Base-by-base conservation (phyloP, 305 asterid species). In the Fraxinus sp. region DNA sequence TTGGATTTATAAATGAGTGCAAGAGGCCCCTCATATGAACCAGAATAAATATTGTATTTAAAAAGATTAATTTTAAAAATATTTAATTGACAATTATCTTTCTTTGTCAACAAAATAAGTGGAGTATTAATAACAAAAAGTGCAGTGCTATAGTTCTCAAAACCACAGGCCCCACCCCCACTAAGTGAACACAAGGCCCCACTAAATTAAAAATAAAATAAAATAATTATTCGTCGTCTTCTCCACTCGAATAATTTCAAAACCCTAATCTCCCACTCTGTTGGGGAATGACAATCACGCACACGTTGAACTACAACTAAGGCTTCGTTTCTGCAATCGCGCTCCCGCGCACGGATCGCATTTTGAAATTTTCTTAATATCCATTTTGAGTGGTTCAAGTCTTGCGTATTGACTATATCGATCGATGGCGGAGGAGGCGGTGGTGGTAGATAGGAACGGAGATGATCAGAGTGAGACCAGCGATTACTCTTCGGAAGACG, bases 401-500 rank as follows among this genome's bases (percentile, higher is more conserved):
- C 18, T 46, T 14, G 5, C 57, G 18, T 46, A 46, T 46, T 46
- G 57, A 46, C 57, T 3, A 46, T 43, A 46, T 46, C 57, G 18
- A 46, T 46, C 57, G 18, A 46, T 46, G 57, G 57, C 6, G 57
- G 57, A 46, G n/a, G 57, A 13, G 57, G 57, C 18, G 18, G 18
- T 18, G 18, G 7, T 13, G 57, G 57, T 46, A 13, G 57, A 46
- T 6, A 46, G 94, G 88, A 88, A 87, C 76, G 88, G 88, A 66
- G 92, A 88, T 86, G 92, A 88, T 86, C 88, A 86, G 81, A 92
- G 93, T 73, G 97, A 92, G 70, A 76, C 90, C 16, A 92, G 97
- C 71, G 97, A 93, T 43, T 86, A 85, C 85, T 85, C 96, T 28
- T 95, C 98, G 85, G 98, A 94, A 87, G 99, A 95, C 64, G 98